Percentiles rank a stretch among this genome's conserved stretches.
Evolutionary conservation across 2,329 filamentous ascomycete genomes (phyloP).

Genomic region (Colletotrichum sp.): DNA sequence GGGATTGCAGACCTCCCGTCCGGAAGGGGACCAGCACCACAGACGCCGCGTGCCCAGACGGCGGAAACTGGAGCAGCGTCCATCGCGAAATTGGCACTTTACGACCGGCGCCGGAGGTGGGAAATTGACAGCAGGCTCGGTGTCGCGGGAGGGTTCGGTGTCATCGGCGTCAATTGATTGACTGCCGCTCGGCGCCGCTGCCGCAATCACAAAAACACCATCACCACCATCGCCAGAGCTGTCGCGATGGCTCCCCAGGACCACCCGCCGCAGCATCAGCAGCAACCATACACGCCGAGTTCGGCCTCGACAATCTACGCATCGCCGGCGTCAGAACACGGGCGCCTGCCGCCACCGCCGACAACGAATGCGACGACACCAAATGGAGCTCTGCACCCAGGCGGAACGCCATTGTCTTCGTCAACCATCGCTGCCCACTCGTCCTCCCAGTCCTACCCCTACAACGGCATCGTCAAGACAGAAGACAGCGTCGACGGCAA

Average conservation of each 20-base stretch:
- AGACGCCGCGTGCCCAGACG: background rate
- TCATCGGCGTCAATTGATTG: background rate
- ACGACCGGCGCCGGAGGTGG: background rate
- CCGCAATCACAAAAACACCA: background rate
- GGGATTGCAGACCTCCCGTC: background rate
- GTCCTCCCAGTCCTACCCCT: background rate
- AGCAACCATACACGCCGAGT: background rate
- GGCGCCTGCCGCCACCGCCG: background rate
- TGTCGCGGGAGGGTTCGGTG: background rate
- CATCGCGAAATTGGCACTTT: background rate
- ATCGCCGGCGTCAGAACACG: conserved; percentile 10
- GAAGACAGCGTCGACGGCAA: conserved; percentile 2
- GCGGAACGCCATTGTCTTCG: background rate
- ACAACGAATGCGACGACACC: background rate
- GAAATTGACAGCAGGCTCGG: background rate
- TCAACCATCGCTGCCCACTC: background rate
- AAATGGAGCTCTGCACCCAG: background rate
- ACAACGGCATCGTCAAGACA: conserved; percentile 1
- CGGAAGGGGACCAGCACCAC: background rate
- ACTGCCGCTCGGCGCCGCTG: background rate
- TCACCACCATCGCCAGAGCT: background rate
- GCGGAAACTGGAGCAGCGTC: background rate
- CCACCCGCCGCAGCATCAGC: background rate
- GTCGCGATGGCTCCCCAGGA: background rate
- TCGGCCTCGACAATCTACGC: conserved; percentile 12